Evolutionary conservation across 306 rosid species (phyloP).

Genomic region (Inga oerstediana): DNA sequence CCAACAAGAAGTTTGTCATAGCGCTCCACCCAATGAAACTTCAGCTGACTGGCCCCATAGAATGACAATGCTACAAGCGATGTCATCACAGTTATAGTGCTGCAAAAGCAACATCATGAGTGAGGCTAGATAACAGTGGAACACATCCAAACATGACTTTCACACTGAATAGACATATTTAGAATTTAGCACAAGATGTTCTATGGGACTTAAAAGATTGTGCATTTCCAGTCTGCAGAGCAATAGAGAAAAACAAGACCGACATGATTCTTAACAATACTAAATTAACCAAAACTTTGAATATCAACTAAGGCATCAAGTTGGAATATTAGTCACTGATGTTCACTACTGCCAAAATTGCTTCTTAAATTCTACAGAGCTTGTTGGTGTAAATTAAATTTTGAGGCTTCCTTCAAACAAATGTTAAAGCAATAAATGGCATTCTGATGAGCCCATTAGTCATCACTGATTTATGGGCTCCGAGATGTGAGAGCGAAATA

Average conservation of each 20-base stretch:
- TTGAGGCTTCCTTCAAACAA: constrained; percentile 10
- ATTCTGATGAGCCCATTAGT: neutral
- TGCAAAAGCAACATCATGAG: constrained; percentile 44
- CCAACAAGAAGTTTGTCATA: constrained; percentile 97
- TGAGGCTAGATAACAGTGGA: constrained; percentile 15
- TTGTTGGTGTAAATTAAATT: neutral
- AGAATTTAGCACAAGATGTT: constrained; percentile 30
- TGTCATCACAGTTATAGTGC: constrained; percentile 98
- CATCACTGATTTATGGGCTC: neutral
- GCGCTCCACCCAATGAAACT: constrained; percentile 98
- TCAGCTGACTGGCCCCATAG: constrained; percentile 96
- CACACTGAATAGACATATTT: constrained; percentile 25
- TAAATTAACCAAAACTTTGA: neutral
- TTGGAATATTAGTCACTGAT: neutral
- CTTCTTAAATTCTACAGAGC: constrained; percentile 20
- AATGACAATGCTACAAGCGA: constrained; percentile 91
- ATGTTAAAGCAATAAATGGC: neutral
- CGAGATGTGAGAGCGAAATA: neutral
- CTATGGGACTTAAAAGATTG: constrained; percentile 4
- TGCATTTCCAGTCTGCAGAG: constrained; percentile 15
- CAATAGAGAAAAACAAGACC: constrained; percentile 15
- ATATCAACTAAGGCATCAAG: neutral
- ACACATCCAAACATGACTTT: constrained; percentile 29
- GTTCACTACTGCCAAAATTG: neutral
- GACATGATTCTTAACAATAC: constrained; percentile 1